A percentile compares a stretch with the other conserved stretches of the same genome.
Conservation (phyloP, 2,329 filamentous ascomycete genomes). For the Aspergillus sp. region DNA sequence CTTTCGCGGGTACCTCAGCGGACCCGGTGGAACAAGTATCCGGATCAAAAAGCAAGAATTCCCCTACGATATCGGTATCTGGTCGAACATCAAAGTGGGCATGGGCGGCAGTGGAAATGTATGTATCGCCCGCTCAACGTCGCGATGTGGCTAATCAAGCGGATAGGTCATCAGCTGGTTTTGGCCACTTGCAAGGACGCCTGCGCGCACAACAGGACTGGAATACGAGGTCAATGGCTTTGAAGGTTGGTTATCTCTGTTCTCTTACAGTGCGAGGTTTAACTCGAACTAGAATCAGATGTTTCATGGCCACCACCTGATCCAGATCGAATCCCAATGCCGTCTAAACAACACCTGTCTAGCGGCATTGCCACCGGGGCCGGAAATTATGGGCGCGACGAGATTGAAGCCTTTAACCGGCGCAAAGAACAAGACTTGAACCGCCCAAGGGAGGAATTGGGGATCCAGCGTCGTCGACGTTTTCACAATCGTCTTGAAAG, state of each 20-base stretch:
- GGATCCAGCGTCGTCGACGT: conserved; percentile 39
- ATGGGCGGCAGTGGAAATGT: conserved; percentile 57
- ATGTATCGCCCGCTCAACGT: background rate
- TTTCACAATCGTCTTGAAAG: conserved; percentile 41
- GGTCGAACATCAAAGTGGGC: conserved; percentile 57
- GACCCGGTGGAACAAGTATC: conserved; percentile 55
- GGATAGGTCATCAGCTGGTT: conserved; percentile 55
- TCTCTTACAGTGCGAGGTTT: background rate
- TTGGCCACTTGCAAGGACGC: conserved; percentile 58
- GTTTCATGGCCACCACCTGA: conserved; percentile 50
- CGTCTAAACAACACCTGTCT: conserved; percentile 16
- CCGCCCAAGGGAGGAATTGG: conserved; percentile 38
- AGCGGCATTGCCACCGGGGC: conserved; percentile 25
- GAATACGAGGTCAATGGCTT: conserved; percentile 61
- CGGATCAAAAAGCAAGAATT: conserved; percentile 61
- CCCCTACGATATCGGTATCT: conserved; percentile 65
- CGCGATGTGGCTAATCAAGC: background rate
- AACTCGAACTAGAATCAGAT: conserved; percentile 29
- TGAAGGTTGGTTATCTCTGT: conserved; percentile 45
- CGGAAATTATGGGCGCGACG: conserved; percentile 38
- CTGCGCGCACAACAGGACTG: conserved; percentile 46
- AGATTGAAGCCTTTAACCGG: conserved; percentile 53
- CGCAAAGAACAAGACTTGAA: conserved; percentile 54
- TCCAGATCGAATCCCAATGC: conserved; percentile 48
- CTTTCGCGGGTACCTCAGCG: conserved; percentile 59